Evolutionary conservation across 2,329 filamentous ascomycete species (phyloP).

Genomic region (Aspergillus sp.): DNA sequence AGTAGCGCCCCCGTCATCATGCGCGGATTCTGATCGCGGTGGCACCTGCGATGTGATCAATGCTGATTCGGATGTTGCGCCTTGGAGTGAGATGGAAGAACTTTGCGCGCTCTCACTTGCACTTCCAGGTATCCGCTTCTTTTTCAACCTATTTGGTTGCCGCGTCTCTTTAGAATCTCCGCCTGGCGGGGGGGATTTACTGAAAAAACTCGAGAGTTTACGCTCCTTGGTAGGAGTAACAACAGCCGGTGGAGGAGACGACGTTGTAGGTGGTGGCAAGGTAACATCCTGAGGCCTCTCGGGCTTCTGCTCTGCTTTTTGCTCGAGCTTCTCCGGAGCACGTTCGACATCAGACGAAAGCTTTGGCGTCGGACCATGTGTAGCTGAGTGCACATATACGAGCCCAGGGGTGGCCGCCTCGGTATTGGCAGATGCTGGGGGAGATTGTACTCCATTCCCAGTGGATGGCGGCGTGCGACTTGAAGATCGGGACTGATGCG

Average conservation of each 20-base stretch:
- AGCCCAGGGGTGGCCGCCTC: constrained; percentile 13
- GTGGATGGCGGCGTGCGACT: constrained; percentile 23
- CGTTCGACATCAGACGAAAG: constrained; percentile 15
- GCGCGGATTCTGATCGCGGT: constrained; percentile 26
- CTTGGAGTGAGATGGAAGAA: constrained; percentile 74
- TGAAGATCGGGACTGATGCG: constrained; percentile 30
- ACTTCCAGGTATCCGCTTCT: constrained; percentile 76
- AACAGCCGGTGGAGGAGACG: constrained; percentile 41
- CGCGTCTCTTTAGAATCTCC: constrained; percentile 61
- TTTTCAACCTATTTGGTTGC: constrained; percentile 86
- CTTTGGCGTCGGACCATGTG: constrained; percentile 33
- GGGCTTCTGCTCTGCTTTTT: background rate
- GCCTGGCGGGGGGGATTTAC: constrained; percentile 62
- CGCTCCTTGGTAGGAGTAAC: constrained; percentile 65
- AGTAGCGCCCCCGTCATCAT: constrained; percentile 35
- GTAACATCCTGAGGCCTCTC: constrained; percentile 36
- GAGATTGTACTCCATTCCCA: background rate
- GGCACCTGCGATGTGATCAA: constrained; percentile 28
- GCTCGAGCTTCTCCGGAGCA: background rate
- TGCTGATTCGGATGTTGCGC: constrained; percentile 42
- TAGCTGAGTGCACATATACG: constrained; percentile 32
- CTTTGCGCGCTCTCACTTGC: constrained; percentile 86
- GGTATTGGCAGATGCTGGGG: background rate
- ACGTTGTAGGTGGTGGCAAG: constrained; percentile 45
- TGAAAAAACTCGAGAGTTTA: constrained; percentile 68